Conservation (phyloP, 108 stramenopile genomes). For the Pseudonitzschia pungens region DNA sequence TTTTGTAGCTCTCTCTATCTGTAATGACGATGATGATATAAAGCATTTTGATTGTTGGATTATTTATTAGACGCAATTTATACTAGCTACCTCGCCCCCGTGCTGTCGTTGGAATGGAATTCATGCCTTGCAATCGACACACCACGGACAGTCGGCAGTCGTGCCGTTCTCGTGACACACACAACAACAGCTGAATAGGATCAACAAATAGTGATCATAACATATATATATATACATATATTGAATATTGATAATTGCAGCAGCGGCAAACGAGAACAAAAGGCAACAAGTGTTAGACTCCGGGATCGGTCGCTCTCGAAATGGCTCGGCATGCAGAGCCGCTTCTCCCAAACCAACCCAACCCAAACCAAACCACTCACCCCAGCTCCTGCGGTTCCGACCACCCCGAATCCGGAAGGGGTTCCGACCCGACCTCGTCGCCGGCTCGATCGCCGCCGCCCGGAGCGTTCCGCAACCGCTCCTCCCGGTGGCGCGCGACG, state of each 20-base stretch:
- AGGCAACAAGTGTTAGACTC: not conserved
- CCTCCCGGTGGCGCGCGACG: conserved; percentile 17
- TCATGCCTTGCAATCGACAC: conserved; percentile 33
- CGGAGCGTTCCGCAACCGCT: not conserved
- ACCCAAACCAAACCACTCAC: not conserved
- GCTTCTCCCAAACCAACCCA: too few relatives aligned
- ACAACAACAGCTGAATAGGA: conserved; percentile 58
- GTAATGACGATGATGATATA: conserved; percentile 51
- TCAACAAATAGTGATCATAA: conserved; percentile 37
- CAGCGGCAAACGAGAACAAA: not conserved
- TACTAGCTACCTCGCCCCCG: too few relatives aligned
- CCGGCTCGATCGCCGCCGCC: not conserved
- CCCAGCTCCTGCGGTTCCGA: conserved; percentile 31
- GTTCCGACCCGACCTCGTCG: not conserved
- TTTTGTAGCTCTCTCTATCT: conserved; percentile 95
- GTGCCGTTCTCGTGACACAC: conserved; percentile 67
- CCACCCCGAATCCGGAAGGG: conserved; percentile 28
- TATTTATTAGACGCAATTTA: too few relatives aligned
- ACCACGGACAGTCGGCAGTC: conserved; percentile 61
- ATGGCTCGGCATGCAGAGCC: too few relatives aligned
- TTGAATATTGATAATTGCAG: not conserved
- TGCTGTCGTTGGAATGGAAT: not conserved
- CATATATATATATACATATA: not conserved
- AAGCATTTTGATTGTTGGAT: not conserved
- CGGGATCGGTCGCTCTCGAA: not conserved